phyloP scores from a whole-genome alignment of 768 basidiomycete genomes.

The Pisolithus sp. region DNA sequence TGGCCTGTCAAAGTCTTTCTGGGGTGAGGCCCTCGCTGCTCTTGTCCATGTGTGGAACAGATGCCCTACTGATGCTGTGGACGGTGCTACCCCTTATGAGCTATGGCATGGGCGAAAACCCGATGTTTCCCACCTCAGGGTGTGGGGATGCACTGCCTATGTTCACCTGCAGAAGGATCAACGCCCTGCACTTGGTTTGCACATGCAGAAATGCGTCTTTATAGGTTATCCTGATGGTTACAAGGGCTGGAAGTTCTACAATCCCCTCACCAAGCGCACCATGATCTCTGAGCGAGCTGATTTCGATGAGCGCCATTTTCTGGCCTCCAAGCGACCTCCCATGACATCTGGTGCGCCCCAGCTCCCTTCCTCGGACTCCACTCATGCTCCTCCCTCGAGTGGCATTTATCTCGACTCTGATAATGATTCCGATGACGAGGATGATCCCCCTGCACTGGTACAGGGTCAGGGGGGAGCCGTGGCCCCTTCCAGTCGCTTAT shows the following conservation, averaged over 20 bases:
- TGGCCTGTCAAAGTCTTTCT: neutral
- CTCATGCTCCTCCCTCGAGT: too few relatives aligned
- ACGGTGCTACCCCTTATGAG: neutral
- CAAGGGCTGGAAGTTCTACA: constrained; percentile 27
- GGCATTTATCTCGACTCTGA: too few relatives aligned
- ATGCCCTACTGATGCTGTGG: neutral
- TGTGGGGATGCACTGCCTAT: constrained; percentile 24
- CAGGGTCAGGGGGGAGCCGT: too few relatives aligned
- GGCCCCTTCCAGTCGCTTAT: too few relatives aligned
- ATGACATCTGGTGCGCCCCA: too few relatives aligned
- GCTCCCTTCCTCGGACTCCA: too few relatives aligned
- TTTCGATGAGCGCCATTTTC: too few relatives aligned
- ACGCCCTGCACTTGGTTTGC: constrained; percentile 14
- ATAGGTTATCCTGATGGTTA: constrained; percentile 27
- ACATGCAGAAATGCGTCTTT: constrained; percentile 30
- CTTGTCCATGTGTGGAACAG: too few relatives aligned
- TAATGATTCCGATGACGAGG: too few relatives aligned
- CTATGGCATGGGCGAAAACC: constrained; percentile 6
- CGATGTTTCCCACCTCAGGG: neutral
- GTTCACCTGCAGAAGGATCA: constrained; percentile 33
- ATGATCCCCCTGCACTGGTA: too few relatives aligned
- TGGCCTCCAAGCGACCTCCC: too few relatives aligned
- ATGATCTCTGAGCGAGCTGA: constrained; percentile 15
- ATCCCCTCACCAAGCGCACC: constrained; percentile 18
- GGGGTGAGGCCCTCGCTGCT: neutral